Evolutionary conservation across 2,329 filamentous ascomycete genomes (phyloP).

Genomic region (Fragosphaeria purpurea): DNA sequence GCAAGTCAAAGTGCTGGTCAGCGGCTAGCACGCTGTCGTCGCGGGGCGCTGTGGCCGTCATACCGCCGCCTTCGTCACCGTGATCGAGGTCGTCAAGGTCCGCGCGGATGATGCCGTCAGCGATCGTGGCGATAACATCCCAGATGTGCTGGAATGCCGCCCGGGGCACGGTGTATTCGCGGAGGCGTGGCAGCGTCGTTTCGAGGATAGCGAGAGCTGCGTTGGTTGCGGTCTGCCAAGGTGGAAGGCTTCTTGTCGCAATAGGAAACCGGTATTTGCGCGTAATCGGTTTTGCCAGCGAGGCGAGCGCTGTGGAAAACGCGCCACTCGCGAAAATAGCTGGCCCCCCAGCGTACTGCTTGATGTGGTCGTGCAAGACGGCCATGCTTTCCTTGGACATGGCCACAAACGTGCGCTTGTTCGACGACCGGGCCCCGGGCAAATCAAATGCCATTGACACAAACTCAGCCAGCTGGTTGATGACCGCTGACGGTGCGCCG

Average conservation of each 20-base stretch:
- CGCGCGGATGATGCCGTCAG: slow-evolving; percentile 59
- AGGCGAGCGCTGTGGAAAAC: slow-evolving; percentile 52
- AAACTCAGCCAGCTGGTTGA: slow-evolving; percentile 60
- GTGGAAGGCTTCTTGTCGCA: slow-evolving; percentile 56
- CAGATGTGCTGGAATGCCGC: slow-evolving; percentile 52
- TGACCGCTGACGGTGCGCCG: slow-evolving; percentile 57
- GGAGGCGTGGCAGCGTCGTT: slow-evolving; percentile 52
- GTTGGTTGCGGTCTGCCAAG: slow-evolving; percentile 74
- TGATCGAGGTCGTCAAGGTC: slow-evolving; percentile 45
- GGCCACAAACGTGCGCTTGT: slow-evolving; percentile 74
- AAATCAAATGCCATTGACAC: slow-evolving; percentile 56
- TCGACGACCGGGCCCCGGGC: slow-evolving; percentile 17
- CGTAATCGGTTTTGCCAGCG: slow-evolving; percentile 58
- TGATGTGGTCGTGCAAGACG: slow-evolving; percentile 52
- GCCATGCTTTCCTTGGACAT: slow-evolving; percentile 75
- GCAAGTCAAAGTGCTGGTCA: slow-evolving; percentile 76
- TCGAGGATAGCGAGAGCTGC: slow-evolving; percentile 59
- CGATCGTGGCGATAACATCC: slow-evolving; percentile 54
- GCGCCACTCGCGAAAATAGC: slow-evolving; percentile 63
- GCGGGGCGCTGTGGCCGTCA: slow-evolving; percentile 20
- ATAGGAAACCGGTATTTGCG: slow-evolving; percentile 74
- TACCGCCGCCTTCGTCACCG: slow-evolving; percentile 26
- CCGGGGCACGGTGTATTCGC: slow-evolving; percentile 35
- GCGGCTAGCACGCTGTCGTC: slow-evolving; percentile 34
- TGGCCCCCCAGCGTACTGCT: slow-evolving; percentile 48